Evolutionary conservation across 2,329 filamentous ascomycete species (phyloP), one percentile per base, ranked within the genome.

Genomic region (Xylaria sp.): DNA sequence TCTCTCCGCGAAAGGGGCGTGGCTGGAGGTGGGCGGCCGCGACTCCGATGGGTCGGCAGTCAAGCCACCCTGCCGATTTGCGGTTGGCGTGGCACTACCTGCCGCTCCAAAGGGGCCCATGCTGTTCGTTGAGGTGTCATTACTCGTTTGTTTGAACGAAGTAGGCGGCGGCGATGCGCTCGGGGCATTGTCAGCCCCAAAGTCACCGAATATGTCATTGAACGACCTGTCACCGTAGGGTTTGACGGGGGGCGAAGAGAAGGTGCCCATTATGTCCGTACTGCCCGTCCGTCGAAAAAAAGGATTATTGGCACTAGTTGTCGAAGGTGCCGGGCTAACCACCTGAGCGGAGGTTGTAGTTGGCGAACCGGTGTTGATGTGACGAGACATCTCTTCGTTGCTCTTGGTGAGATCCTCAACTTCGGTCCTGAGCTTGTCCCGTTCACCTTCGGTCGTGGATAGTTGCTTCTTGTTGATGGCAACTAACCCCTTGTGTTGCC

Each of bases 391-490:
- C 56, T 85, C 87, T 67, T 84, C 84, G 63, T 77, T 85, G 66
- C 76, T 83, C 78, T 80, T 88, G 70, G 75, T 81, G 60, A 88
- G 81, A 47, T 85, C 86, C 54, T 87, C 87, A 41, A 88, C 87
- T 71, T 97, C 93, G 1, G 79, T 77, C 76, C 92, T 92, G 38
- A 96, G 78, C 77, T 91, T 93, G 56, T 97, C 93, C 26, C 90
- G 85, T 71, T 97, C 93, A 44, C 84, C 84, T 72, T 99, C 94
- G 52, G 89, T 91, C 1, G 92, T 97, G 34, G 88, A 85, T 56
- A 97, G 78, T 74, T 99, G 94, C 77, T 99, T 99, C 80, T 95
- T 97, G 76, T 97, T 97, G 76, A 99, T 99, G 40, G 94, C 92
- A 24, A 96, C 93, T 61, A 97, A 80, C 17, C 94, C 94, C 76